Base-by-base conservation (phyloP, 192 early-diverging fungal species). In the Podila clonocystis region DNA sequence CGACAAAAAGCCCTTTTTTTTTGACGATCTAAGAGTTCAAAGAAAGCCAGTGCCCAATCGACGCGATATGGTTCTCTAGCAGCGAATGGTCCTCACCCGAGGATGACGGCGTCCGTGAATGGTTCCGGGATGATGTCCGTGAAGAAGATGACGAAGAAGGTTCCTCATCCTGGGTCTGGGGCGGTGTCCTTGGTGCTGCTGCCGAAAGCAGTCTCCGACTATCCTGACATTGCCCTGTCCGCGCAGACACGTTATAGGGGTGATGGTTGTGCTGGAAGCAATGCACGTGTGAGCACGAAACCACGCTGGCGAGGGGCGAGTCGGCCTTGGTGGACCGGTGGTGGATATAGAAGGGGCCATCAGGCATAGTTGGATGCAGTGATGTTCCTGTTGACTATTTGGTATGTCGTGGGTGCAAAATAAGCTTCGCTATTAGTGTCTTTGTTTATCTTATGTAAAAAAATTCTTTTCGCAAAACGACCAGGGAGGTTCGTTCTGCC, bases 331-430 rank as follows among this genome's bases (percentile, higher is more conserved):
- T 79, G 1, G 75, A 79, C 9, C 75, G 69, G 49, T 79, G 75
- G 65, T 79, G 75, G 70, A 79, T 79, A 45, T 72, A 79, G 12
- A 79, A 67, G 1, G 75, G 75, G 24, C 75, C 75, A 63, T 79
- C 70, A 19, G 75, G 75, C 4, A 79, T 63, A 8, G 57, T 63
- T 50, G 75, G 75, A 26, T 72, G 41, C 9, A 72, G 22, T 19
- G 66, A 24, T 12, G 74, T 36, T 57, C 67, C 1, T 17, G 52
- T 57, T 11, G 28, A 67, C 26, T 49, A 20, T 61, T 62, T 69
- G 29, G 58, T 34, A 4, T 9, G 9, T 38, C 13, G 41, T 17
- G 15, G 1, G 4, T 3, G 41, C 11, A 41, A 41, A 45, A 45
- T 45, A 45, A 45, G 41, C 41, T 55, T 55, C 26, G 24, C 6